A percentile compares a stretch with the other conserved stretches of the same genome.
These are phyloP conservation scores for Basipetospora chlamydospora DNA, from an alignment of 2,329 filamentous ascomycete genomes.

Conservation along the genomic window DNA sequence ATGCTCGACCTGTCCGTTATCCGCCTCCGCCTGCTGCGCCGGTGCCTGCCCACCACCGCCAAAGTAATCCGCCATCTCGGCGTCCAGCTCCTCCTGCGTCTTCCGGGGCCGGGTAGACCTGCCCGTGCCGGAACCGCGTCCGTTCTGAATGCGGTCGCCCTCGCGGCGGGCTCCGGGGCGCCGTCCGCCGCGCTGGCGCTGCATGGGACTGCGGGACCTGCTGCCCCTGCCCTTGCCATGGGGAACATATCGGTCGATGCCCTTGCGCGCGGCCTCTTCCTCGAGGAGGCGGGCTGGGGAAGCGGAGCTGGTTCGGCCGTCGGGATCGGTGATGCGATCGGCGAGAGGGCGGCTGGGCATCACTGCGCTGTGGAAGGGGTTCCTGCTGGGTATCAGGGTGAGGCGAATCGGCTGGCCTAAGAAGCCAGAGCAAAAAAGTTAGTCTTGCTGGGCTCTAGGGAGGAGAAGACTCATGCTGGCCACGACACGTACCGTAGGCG, in stretches of 20 bases:
- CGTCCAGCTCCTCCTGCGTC: slow-evolving; percentile 82
- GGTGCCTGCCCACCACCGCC: slow-evolving; percentile 25
- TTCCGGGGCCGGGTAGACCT: slow-evolving; percentile 53
- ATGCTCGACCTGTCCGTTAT: slow-evolving; percentile 9
- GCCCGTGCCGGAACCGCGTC: slow-evolving; percentile 20
- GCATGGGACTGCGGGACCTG: slow-evolving; percentile 46
- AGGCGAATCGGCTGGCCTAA: slow-evolving; percentile 67
- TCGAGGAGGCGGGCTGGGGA: slow-evolving; percentile 32
- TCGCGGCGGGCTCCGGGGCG: slow-evolving; percentile 36
- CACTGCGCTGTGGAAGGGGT: slow-evolving; percentile 41
- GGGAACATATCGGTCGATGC: slow-evolving; percentile 70
- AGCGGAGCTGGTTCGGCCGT: slow-evolving; percentile 47
- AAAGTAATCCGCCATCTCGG: slow-evolving; percentile 96
- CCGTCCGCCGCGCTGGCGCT: slow-evolving; percentile 33
- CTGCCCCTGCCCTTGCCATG: slow-evolving; percentile 28
- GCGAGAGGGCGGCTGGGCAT: slow-evolving; percentile 42
- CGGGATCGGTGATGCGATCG: slow-evolving; percentile 43
- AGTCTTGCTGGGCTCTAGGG: too few species aligned
- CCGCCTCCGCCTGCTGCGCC: slow-evolving; percentile 9
- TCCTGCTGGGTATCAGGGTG: slow-evolving; percentile 45
- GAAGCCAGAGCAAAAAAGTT: neutral
- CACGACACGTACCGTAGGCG: slow-evolving; percentile 51
- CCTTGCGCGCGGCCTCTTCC: slow-evolving; percentile 47
- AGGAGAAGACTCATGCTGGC: neutral
- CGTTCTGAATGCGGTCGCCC: slow-evolving; percentile 12